Evolutionary conservation across 805 yeast species (phyloP), one percentile per base, ranked within the genome.

Genomic region (Wickerhamiella galacta): DNA sequence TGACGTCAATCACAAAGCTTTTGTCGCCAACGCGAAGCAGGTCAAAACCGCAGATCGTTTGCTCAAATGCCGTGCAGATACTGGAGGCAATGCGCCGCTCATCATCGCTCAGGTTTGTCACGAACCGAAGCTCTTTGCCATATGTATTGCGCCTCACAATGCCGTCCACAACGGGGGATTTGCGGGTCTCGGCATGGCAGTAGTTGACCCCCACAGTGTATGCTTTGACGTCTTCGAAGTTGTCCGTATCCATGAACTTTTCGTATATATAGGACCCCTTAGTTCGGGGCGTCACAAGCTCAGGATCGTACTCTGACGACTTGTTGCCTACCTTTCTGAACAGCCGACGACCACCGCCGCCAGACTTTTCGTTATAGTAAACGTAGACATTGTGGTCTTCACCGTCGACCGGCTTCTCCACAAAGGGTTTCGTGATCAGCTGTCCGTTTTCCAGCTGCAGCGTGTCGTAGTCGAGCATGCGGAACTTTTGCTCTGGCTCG

Each of bases 151-250:
- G 70, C 49, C 95, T 68, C 17, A 90, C 99, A 37, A 90, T 80
- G 30, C 99, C 99, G 58, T 90, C 99, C n/a, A 90, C 98, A 3
- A 90, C 98, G 1, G 99, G 99, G 0, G 95, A 82, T 54, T 90
- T 90, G 49, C 99, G 68, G 1, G 99, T 90, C 52, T 90, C 99
- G 0, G 98, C 99, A 54, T 90, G 99, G 52, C 98, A 90, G 49
- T 69, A 90, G 14, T 61, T 61, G 3, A 76, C 72, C 1, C 98
- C 96, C 3, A 90, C 96, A 1, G 99, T 90, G 54, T 90, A 90
- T 0, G 96, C 96, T 57, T 90, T 90, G 40, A 90, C 99, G 55
- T 90, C 99, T 58, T 90, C 98, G 49, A 83, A 85, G 52, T 90
- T 90, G 54, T 90, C 95, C 2, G 98, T 87, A 52, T 90, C 95